Evolutionary conservation across 129 eudicot species (phyloP).

Genomic region (Ambrosia artemisiifolia): DNA sequence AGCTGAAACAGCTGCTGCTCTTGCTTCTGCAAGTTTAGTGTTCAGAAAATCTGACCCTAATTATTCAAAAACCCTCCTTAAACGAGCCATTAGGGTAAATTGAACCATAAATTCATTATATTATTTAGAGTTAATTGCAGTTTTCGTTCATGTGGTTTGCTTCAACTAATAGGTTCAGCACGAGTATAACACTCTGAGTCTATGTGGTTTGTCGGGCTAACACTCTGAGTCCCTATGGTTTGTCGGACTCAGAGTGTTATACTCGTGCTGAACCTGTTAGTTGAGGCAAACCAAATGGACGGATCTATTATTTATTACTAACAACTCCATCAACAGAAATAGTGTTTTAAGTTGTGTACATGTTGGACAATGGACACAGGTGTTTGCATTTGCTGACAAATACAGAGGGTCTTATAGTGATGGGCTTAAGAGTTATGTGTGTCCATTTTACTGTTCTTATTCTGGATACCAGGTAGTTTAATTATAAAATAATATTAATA

Average conservation of each 20-base stretch:
- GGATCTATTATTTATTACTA: too few species aligned
- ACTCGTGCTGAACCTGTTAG: too few species aligned
- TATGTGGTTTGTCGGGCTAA: too few species aligned
- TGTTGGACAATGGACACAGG: constrained; percentile 27
- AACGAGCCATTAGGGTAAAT: constrained; percentile 44
- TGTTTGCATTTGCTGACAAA: constrained; percentile 55
- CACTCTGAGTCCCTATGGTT: too few species aligned
- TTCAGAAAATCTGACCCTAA: constrained; percentile 31
- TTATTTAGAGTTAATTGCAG: too few species aligned
- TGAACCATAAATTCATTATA: not conserved
- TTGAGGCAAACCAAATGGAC: too few species aligned
- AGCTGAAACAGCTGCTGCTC: constrained; percentile 77
- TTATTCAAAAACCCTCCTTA: constrained; percentile 47
- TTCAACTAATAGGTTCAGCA: too few species aligned
- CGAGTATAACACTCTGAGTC: too few species aligned
- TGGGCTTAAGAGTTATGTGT: constrained; percentile 45
- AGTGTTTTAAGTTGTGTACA: not conserved
- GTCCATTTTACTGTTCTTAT: constrained; percentile 64
- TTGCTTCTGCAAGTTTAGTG: constrained; percentile 62
- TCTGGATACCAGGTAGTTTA: constrained; percentile 49
- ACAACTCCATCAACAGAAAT: not conserved
- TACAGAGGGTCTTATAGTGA: constrained; percentile 52
- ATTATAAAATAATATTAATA: not conserved
- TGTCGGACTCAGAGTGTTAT: too few species aligned
- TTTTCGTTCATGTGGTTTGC: too few species aligned